Conservation (phyloP, 371 early-diverging fungal species). For the Mucor plumbeus region DNA sequence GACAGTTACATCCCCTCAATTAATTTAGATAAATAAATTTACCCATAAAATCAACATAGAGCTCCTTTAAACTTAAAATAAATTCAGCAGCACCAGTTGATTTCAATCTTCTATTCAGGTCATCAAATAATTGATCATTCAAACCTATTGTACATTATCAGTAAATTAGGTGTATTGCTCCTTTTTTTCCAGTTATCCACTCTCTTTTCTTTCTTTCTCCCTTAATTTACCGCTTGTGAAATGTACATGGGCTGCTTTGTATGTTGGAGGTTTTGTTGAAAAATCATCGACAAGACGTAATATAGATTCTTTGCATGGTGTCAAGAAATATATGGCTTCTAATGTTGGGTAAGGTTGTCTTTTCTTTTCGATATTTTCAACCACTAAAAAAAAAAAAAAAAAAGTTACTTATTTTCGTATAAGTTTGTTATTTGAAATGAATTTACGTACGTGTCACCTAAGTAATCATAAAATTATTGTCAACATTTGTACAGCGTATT, state of each 20-base stretch:
- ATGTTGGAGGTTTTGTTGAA: constrained; percentile 59
- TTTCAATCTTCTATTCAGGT: constrained; percentile 56
- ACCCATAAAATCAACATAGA: constrained; percentile 81
- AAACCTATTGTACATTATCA: constrained; percentile 69
- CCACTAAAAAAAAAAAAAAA: constrained; percentile 38
- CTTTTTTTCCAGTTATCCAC: no score
- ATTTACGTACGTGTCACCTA: constrained; percentile 41
- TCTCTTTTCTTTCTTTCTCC: constrained; percentile 61
- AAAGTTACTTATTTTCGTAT: neutral
- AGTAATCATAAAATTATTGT: neutral
- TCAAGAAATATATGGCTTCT: constrained; percentile 94
- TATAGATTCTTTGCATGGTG: constrained; percentile 82
- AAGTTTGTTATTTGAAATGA: neutral
- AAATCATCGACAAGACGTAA: constrained; percentile 86
- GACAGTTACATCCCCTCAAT: neutral
- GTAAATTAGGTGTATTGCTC: constrained; percentile 9
- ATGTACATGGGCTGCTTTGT: constrained; percentile 82
- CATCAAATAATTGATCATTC: constrained; percentile 71
- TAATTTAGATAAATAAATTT: constrained; percentile 9
- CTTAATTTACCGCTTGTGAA: constrained; percentile 79
- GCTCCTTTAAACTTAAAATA: constrained; percentile 74
- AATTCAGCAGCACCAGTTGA: constrained; percentile 60
- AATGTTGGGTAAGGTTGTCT: constrained; percentile 84
- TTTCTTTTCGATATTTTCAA: constrained; percentile 78
- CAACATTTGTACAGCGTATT: neutral